phyloP scores from a whole-genome alignment of 208 protist genomes.

The Porcisia deanei region DNA sequence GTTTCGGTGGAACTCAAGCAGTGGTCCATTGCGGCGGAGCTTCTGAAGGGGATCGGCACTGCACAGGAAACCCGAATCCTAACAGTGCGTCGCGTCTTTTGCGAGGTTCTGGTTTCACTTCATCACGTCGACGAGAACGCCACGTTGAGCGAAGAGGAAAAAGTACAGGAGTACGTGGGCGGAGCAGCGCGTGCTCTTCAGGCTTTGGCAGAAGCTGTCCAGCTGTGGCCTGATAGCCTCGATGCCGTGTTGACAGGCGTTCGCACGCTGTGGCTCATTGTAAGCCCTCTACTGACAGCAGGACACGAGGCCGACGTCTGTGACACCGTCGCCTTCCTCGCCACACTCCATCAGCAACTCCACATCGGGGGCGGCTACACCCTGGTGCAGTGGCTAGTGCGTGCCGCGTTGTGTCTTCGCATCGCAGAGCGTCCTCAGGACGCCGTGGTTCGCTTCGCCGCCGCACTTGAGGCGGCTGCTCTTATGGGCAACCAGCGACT shows the following conservation, averaged over 20 bases:
- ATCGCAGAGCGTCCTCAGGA: conserved; percentile 53
- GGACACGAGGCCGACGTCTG: conserved; percentile 53
- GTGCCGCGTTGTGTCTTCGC: conserved; percentile 66
- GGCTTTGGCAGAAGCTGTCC: conserved; percentile 64
- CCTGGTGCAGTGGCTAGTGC: conserved; percentile 71
- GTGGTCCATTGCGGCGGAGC: conserved; percentile 59
- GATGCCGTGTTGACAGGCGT: conserved; percentile 51
- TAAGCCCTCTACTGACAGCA: conserved; percentile 45
- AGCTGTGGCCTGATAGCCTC: conserved; percentile 64
- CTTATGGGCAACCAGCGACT: conserved; percentile 61
- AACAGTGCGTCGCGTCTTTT: conserved; percentile 59
- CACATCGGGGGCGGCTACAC: conserved; percentile 62
- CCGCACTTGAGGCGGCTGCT: conserved; percentile 45
- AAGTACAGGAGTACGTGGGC: conserved; percentile 43
- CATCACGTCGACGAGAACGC: conserved; percentile 36
- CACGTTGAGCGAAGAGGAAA: conserved; percentile 35
- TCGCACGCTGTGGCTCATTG: conserved; percentile 61
- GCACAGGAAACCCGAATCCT: conserved; percentile 44
- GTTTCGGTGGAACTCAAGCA: conserved; percentile 61
- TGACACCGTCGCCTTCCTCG: conserved; percentile 66
- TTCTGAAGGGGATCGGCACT: conserved; percentile 24
- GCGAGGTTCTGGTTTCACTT: conserved; percentile 54
- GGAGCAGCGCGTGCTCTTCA: conserved; percentile 55
- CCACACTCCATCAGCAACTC: conserved; percentile 69
- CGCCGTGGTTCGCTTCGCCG: conserved; percentile 42